Evolutionary conservation across 2,329 filamentous ascomycete species (phyloP).

Genomic region (Orbilia brochopaga): DNA sequence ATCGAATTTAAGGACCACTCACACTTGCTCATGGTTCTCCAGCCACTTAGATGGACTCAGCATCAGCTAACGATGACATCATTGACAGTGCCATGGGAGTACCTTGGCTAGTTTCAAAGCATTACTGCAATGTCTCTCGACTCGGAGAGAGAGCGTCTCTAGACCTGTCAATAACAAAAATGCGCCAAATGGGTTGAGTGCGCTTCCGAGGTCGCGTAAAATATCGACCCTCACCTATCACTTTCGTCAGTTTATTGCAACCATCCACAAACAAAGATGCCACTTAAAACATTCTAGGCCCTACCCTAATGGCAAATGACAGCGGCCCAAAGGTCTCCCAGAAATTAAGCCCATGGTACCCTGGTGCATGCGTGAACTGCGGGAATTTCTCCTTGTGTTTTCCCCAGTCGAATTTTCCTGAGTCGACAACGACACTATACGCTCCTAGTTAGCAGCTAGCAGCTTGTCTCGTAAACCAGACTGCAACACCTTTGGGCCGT

Average conservation of each 20-base stretch:
- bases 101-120: constrained; percentile 72
- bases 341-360: constrained; percentile 93
- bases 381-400: constrained; percentile 83
- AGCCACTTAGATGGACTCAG: constrained; percentile 66
- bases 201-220: constrained; percentile 81
- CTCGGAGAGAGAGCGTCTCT: constrained; percentile 86
- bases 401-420: constrained; percentile 93
- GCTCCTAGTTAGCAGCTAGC: constrained; percentile 59
- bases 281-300: neutral
- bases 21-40: constrained; percentile 78
- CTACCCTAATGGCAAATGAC: constrained; percentile 79
- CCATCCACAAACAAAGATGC: neutral
- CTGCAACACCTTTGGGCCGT: neutral
- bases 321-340: constrained; percentile 87
- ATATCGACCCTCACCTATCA: constrained; percentile 74
- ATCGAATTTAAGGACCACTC: constrained; percentile 4
- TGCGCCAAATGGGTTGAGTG: constrained; percentile 86
- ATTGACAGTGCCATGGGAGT: neutral
- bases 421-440: constrained; percentile 82
- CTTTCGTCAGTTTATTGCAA: neutral
- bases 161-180: constrained; percentile 88
- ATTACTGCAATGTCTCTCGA: constrained; percentile 85
- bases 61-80: neutral
- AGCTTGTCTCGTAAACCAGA: neutral
- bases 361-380: constrained; percentile 84